phyloP scores from a whole-genome alignment of 495 filamentous ascomycete species.

The Penicillium maclennaniae region DNA sequence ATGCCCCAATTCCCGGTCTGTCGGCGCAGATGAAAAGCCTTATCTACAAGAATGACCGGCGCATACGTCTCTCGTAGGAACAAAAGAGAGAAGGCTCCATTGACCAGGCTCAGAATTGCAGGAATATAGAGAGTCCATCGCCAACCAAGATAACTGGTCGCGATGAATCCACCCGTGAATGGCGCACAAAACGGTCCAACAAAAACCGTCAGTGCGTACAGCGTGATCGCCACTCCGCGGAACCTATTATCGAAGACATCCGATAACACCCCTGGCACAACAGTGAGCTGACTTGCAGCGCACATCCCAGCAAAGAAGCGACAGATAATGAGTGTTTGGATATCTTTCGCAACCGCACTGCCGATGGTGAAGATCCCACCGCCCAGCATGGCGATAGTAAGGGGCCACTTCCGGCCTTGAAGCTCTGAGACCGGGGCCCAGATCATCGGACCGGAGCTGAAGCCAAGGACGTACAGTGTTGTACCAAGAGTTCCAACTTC shows the following conservation, averaged over 20 bases:
- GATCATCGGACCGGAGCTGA: conserved; percentile 50
- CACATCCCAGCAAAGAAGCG: conserved; percentile 52
- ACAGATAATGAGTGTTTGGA: conserved; percentile 50
- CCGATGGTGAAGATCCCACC: conserved; percentile 55
- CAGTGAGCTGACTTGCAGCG: conserved; percentile 47
- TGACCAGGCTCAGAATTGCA: conserved; percentile 32
- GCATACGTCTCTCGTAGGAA: conserved; percentile 40
- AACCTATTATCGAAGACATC: conserved; percentile 48
- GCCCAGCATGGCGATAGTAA: conserved; percentile 48
- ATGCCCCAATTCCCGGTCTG: conserved; percentile 44
- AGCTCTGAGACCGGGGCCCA: conserved; percentile 75
- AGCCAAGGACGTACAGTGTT: conserved; percentile 52
- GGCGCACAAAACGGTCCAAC: conserved; percentile 46
- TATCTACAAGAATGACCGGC: conserved; percentile 35
- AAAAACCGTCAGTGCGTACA: conserved; percentile 51
- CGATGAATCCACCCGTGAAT: conserved; percentile 46
- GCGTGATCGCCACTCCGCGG: conserved; percentile 46
- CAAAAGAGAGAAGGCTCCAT: conserved; percentile 23
- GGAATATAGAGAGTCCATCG: conserved; percentile 47
- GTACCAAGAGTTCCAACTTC: conserved; percentile 52
- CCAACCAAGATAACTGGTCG: conserved; percentile 40
- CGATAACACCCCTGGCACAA: conserved; percentile 49
- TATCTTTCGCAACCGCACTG: conserved; percentile 54
- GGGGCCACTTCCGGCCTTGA: conserved; percentile 56
- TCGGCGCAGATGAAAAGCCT: conserved; percentile 37